Conservation (phyloP, 179 eudicot genomes). For the Spergularia azorica region DNA sequence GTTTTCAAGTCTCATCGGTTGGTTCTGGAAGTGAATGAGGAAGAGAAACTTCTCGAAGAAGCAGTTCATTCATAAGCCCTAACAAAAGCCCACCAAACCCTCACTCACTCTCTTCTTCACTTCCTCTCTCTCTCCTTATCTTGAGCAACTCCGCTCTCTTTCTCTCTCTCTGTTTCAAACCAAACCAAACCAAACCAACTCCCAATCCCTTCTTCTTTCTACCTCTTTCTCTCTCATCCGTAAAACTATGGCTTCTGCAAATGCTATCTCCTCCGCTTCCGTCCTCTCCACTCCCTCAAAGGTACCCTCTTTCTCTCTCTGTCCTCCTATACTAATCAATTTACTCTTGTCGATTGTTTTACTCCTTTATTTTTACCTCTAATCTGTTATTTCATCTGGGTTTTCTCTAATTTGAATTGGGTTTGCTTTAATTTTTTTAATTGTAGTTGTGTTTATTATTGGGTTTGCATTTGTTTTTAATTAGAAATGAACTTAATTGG, state of each 20-base stretch:
- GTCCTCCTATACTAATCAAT: not conserved
- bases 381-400: not conserved
- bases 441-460: not conserved
- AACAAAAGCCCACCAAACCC: not conserved
- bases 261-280: conserved; percentile 69
- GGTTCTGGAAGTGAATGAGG: not conserved
- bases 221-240: conserved; percentile 15
- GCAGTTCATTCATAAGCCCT: not conserved
- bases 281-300: conserved; percentile 51
- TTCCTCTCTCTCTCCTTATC: conserved; percentile 23
- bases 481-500: not conserved
- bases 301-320: conserved; percentile 17
- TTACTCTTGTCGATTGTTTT: not conserved
- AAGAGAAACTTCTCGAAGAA: conserved; percentile 17
- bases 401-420: not conserved
- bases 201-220: not conserved
- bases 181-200: not conserved
- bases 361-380: not conserved
- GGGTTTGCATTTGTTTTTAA: not conserved
- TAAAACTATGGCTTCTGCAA: conserved; percentile 66
- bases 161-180: not conserved
- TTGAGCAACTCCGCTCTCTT: not conserved
- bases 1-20: conserved; percentile 7
- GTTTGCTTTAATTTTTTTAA: not conserved
- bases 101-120: not conserved